A percentile compares a stretch with the other conserved stretches of the same genome.
phyloP scores from a whole-genome alignment of 1,139 yeast species.

The Wickerhamomyces sp. region DNA sequence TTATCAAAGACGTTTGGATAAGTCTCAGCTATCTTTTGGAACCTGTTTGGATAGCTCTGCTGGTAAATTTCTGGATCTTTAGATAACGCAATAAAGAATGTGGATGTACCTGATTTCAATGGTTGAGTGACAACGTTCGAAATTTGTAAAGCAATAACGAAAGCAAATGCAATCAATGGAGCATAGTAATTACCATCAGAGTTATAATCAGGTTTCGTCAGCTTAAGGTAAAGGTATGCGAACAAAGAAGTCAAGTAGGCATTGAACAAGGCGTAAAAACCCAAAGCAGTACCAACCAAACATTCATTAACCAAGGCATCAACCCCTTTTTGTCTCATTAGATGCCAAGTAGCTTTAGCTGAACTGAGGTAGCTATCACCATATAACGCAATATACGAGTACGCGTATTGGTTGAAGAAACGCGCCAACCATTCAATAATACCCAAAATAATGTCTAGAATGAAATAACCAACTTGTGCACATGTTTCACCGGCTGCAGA shows the following conservation, averaged over 20 bases:
- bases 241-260: conserved; percentile 67
- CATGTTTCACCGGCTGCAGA: conserved; percentile 49
- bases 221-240: conserved; percentile 64
- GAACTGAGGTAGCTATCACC: conserved; percentile 74
- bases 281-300: conserved; percentile 69
- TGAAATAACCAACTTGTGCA: conserved; percentile 49
- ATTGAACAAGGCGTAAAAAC: conserved; percentile 65
- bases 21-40: conserved; percentile 62
- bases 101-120: conserved; percentile 75
- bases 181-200: conserved; percentile 62
- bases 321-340: conserved; percentile 74
- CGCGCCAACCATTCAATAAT: conserved; percentile 74
- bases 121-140: conserved; percentile 69
- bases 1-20: conserved; percentile 73
- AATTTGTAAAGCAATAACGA: conserved; percentile 73
- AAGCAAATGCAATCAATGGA: conserved; percentile 73
- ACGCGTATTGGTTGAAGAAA: conserved; percentile 89
- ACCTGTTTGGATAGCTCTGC: conserved; percentile 69
- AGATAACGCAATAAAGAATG: conserved; percentile 83
- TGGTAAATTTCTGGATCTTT: conserved; percentile 84
- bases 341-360: conserved; percentile 78
- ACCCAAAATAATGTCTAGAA: conserved; percentile 56
- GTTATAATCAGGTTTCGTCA: conserved; percentile 72
- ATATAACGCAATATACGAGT: conserved; percentile 80
- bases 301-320: conserved; percentile 86